Evolutionary conservation across 2,329 filamentous ascomycete species (phyloP).

Genomic region (Mollisiaceae sp.): DNA sequence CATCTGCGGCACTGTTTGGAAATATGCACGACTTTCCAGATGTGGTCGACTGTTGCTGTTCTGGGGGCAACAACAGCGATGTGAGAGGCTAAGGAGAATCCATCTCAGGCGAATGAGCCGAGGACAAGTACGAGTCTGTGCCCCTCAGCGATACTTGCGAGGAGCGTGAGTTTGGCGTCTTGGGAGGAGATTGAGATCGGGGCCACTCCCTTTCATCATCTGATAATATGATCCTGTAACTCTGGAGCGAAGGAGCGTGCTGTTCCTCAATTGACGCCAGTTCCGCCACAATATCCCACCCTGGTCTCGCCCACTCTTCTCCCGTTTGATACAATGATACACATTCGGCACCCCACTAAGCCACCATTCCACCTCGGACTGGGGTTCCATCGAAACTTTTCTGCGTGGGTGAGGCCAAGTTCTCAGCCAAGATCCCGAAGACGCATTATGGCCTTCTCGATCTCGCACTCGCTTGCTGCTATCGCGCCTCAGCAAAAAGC

Average conservation of each 20-base stretch:
- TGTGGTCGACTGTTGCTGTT: slow-evolving; percentile 27
- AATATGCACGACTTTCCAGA: slow-evolving; percentile 33
- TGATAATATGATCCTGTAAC: not conserved
- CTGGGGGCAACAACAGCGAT: slow-evolving; percentile 12
- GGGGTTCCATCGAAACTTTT: not conserved
- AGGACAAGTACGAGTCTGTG: slow-evolving; percentile 12
- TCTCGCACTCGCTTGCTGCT: not conserved
- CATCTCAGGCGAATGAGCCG: not conserved
- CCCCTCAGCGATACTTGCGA: slow-evolving; percentile 10
- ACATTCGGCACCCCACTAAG: slow-evolving; percentile 7
- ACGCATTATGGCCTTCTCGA: slow-evolving; percentile 4
- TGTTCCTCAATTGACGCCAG: slow-evolving; percentile 11
- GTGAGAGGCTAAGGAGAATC: slow-evolving; percentile 8
- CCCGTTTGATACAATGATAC: slow-evolving; percentile 18
- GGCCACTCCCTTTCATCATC: slow-evolving; percentile 4
- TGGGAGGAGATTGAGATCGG: not conserved
- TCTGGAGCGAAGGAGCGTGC: not conserved
- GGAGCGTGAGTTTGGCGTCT: not conserved
- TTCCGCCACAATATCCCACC: slow-evolving; percentile 14
- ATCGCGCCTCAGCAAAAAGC: not conserved
- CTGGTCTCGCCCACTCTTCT: not conserved
- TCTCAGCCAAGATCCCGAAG: slow-evolving; percentile 2
- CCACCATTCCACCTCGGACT: slow-evolving; percentile 3
- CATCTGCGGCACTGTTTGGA: slow-evolving; percentile 32
- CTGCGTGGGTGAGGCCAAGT: not conserved